These are phyloP conservation scores for Hsuehochloa calcarea DNA, from an alignment of 176 grass and related monocot genomes.

Conservation along the genomic window DNA sequence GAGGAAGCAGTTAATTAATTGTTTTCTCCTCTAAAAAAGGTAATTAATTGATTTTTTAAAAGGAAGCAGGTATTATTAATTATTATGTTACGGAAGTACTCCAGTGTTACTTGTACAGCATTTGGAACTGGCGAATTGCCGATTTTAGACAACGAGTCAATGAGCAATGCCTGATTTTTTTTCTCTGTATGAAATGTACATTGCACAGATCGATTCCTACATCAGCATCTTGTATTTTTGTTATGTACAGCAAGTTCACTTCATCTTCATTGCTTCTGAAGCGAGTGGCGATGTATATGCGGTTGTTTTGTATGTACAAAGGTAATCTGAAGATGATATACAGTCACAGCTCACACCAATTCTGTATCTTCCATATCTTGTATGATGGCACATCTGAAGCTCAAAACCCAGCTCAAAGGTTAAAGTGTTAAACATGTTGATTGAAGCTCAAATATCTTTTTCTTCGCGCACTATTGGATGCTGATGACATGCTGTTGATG, in stretches of 20 bases:
- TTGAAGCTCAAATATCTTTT: not conserved
- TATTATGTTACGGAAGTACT: no score
- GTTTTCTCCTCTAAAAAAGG: no score
- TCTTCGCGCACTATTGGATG: conserved; percentile 26
- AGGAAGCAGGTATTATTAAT: no score
- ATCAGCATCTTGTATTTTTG: not conserved
- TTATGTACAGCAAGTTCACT: not conserved
- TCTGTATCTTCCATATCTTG: not conserved
- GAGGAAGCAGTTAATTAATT: no score
- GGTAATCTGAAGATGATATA: not conserved
- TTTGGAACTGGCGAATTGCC: not conserved
- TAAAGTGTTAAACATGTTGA: not conserved
- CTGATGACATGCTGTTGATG: conserved; percentile 28
- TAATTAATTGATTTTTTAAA: no score
- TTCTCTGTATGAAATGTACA: not conserved
- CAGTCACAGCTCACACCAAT: not conserved
- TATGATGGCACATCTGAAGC: not conserved
- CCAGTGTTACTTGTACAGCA: not conserved
- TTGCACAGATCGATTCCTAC: not conserved
- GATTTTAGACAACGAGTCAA: not conserved
- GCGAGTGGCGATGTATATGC: not conserved
- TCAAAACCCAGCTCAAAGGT: not conserved
- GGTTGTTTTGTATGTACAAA: not conserved
- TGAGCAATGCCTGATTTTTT: not conserved
- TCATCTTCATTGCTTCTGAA: conserved; percentile 24